Evolutionary conservation across 106 monocot species (phyloP), one percentile per base, ranked within the genome.

Genomic region (Amphibolis antarctica): DNA sequence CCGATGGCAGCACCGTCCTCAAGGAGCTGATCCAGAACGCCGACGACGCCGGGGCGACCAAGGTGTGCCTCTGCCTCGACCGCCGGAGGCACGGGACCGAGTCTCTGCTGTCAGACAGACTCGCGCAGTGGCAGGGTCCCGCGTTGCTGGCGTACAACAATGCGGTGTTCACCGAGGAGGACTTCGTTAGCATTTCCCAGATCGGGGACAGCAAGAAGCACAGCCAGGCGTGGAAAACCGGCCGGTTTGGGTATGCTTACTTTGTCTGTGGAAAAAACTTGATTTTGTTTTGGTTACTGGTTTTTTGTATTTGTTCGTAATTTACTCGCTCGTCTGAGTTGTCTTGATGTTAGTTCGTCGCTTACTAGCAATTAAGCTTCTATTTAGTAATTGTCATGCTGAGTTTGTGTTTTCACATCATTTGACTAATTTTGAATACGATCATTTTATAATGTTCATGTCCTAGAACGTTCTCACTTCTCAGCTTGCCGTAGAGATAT

Each of bases 1-100:
- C 90, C 1, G 96, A 96, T 71, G 96, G 96, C 12, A 96, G 90
- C 44, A 96, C 96, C 28, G 90, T 90, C 26, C 83, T 96, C 43
- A 86, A 86, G 80, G 96, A 96, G 71, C 78, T 96, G 46, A 82
- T 96, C 72, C 96, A 96, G 90, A 96, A 96, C 67, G 96, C 96
- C 64, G 96, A 96, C 66, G 96, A 96, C 63, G 96, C 96, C 22
- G 96, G 96, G 3, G 96, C 96, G 22, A 76, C 82, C 60, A 76
- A 52, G 53, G 78, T 96, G 54, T 59, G 84, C 70, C 82, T 96
- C 61, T 96, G 96, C 75, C 86, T 96, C 66, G 96, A 96, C 51
- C 79, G 90, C 31, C 81, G 96, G n/a, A 44, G 44, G 17, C 96
- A 96, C 62, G 89, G 84, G 53, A 56, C 75, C 9, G 69, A 23